Percentiles rank a stretch among this genome's conserved stretches.
Conservation (phyloP, 305 asterid genomes). For the Euphrasia arctica region DNA sequence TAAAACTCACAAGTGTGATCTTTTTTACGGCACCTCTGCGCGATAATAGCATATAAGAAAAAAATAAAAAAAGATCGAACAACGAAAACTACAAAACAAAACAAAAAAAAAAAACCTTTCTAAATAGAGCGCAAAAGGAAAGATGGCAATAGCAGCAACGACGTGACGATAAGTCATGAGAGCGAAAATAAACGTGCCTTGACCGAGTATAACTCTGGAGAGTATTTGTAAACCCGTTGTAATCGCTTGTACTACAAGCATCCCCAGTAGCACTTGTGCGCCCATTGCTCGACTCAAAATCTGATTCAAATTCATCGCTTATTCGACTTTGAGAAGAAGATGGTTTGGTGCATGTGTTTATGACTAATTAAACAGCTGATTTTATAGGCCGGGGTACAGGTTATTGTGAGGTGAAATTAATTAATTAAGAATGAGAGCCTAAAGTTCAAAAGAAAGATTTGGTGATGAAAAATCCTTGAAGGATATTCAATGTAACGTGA, state of each 20-base stretch:
- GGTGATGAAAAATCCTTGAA: too few species aligned
- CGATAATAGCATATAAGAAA: neutral
- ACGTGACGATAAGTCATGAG: constrained; percentile 49
- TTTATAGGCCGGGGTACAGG: too few species aligned
- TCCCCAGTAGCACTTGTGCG: constrained; percentile 40
- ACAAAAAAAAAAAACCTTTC: constrained; percentile 43
- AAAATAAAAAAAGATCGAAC: too few species aligned
- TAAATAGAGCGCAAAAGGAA: constrained; percentile 48
- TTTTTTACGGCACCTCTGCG: constrained; percentile 44
- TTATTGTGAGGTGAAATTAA: too few species aligned
- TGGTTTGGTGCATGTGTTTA: too few species aligned
- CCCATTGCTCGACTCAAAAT: neutral
- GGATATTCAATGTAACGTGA: too few species aligned
- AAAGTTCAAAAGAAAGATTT: too few species aligned
- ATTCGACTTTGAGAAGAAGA: too few species aligned
- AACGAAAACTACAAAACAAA: too few species aligned
- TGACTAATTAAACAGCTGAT: too few species aligned
- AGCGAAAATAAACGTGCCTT: constrained; percentile 53
- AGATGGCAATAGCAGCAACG: constrained; percentile 43
- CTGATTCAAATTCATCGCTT: too few species aligned
- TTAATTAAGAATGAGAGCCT: too few species aligned
- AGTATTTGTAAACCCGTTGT: constrained; percentile 55
- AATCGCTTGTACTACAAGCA: constrained; percentile 52
- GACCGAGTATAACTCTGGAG: constrained; percentile 43
- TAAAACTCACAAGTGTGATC: constrained; percentile 31